Conservation (phyloP, 345 rosid genomes). For the Murraya koenigii region DNA sequence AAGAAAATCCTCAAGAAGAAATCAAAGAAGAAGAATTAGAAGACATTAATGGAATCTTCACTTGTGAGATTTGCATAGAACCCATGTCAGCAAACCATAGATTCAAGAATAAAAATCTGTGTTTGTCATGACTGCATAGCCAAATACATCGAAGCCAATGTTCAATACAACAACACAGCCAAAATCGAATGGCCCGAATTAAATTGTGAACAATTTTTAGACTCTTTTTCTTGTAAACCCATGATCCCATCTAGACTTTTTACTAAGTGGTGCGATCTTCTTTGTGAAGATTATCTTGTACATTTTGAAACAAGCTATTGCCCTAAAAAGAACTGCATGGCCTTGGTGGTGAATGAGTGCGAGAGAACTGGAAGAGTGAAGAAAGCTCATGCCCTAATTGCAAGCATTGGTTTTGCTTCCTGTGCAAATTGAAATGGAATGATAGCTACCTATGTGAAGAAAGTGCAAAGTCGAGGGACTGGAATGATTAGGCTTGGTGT, state of each 20-base stretch:
- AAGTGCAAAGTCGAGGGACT: slow-evolving; percentile 16
- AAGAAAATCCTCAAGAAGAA: too few species aligned
- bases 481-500: slow-evolving; percentile 25
- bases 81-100: slow-evolving; percentile 13
- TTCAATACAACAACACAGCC: slow-evolving; percentile 17
- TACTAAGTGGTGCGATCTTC: slow-evolving; percentile 29
- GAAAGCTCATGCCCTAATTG: slow-evolving; percentile 29
- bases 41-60: slow-evolving; percentile 1
- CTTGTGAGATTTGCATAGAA: slow-evolving; percentile 34
- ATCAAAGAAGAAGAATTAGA: too few species aligned
- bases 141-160: slow-evolving; percentile 19
- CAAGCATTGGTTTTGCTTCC: slow-evolving; percentile 24
- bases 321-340: slow-evolving; percentile 28
- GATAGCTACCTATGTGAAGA: slow-evolving; percentile 25
- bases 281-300: slow-evolving; percentile 14
- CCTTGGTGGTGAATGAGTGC: slow-evolving; percentile 29
- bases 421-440: slow-evolving; percentile 29
- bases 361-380: slow-evolving; percentile 10
- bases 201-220: slow-evolving; percentile 22
- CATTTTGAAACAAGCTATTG: slow-evolving; percentile 25
- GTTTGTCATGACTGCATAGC: slow-evolving; percentile 29
- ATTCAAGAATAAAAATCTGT: slow-evolving; percentile 21
- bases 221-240: slow-evolving; percentile 23
- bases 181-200: slow-evolving; percentile 26
- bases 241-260: slow-evolving; percentile 22